A percentile compares a stretch with the other conserved stretches of the same genome.
phyloP scores from a whole-genome alignment of 306 rosid genomes.

The Nissolia schottii region DNA sequence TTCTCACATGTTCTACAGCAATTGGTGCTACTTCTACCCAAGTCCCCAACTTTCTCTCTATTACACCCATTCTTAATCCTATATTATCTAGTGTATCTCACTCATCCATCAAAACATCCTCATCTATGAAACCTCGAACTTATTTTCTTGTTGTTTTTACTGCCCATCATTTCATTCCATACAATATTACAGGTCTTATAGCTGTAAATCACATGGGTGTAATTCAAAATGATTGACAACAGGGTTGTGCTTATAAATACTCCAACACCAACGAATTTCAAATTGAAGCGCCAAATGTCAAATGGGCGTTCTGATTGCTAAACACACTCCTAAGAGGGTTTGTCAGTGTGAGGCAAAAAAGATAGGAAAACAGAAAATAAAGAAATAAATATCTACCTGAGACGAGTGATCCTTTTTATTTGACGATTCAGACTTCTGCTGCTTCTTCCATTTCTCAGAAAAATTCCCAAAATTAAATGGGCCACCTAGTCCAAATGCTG shows the following conservation, averaged over 20 bases:
- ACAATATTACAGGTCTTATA: not conserved
- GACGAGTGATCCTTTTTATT: slow-evolving; percentile 47
- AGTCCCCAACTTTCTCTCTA: not conserved
- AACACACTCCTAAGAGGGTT: not conserved
- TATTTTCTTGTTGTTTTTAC: not conserved
- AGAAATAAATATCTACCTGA: slow-evolving; percentile 37
- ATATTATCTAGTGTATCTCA: not conserved
- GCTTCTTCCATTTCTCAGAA: slow-evolving; percentile 71
- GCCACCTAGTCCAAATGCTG: slow-evolving; percentile 67
- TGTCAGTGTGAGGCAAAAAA: not conserved
- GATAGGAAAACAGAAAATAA: not conserved
- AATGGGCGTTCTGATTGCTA: not conserved
- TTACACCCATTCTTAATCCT: not conserved
- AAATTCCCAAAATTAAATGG: slow-evolving; percentile 61
- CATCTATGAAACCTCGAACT: not conserved
- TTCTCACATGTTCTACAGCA: not conserved
- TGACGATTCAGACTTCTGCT: slow-evolving; percentile 48
- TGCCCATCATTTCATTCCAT: not conserved
- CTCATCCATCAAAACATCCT: not conserved
- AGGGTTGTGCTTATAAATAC: no score
- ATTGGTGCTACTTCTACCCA: not conserved
- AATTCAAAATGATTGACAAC: not conserved
- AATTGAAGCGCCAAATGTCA: not conserved
- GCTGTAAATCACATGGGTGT: not conserved
- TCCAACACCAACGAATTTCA: not conserved